Evolutionary conservation across 2,329 filamentous ascomycete species (phyloP), one percentile per base, ranked within the genome.

Genomic region (Trichoderma sp.): DNA sequence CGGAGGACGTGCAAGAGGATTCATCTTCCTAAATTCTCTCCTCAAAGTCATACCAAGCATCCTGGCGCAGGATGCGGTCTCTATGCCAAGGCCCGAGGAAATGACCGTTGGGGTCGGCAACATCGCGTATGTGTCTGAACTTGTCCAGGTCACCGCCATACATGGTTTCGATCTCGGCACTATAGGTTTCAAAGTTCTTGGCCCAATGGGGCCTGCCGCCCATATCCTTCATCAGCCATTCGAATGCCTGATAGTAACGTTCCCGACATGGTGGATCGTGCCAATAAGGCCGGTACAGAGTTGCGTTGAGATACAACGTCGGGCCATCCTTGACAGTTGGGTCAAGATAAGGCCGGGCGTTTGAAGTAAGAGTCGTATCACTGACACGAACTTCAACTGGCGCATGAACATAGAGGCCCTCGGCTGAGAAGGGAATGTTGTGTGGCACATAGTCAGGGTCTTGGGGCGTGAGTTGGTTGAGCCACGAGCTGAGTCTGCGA

Each of bases 81-180:
- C 93, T 88, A 84, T 98, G 95, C 96, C 96, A 99, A 66, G 95
- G 92, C 2, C 96, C 96, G 16, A 96, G 88, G 84, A 98, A 98
- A 89, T 97, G 93, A 75, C 95, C 95, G 76, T 95, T 91, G 0
- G 93, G 93, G 81, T 98, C 95, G 41, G 90, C 91, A 71, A 91
- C 87, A 76, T 93, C 88, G 71, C 95, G 89, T 7, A 97, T 88
- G 33, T 87, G 85, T 56, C 93, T 87, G 89, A 93, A 98, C 64
- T 89, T 85, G 21, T 87, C 84, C 75, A 97, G 86, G 65, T 92
- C 86, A n/a, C 87, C 83, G 56, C 92, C 92, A 82, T 97, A 97
- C 83, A 94, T 91, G 1, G 83, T 82, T 75, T 90, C 88, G 60
- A 97, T 88, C 35, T 94, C 91, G 0, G 86, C 80, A 12, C 89